Conservation (phyloP, 176 grass and related monocot species). For the Musa troglodytarum region DNA sequence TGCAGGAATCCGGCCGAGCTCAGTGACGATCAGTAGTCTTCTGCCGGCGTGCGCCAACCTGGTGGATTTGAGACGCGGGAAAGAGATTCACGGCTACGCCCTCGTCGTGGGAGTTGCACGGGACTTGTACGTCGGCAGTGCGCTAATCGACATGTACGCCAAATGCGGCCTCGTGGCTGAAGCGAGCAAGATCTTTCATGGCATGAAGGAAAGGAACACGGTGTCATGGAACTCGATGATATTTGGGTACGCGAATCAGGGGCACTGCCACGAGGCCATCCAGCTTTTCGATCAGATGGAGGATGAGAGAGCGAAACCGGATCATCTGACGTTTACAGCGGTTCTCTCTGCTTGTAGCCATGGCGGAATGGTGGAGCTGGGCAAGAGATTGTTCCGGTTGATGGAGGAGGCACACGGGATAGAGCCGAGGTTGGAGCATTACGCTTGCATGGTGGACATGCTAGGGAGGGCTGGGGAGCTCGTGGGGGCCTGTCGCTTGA, state of each 20-base stretch:
- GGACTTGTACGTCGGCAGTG: conserved; percentile 38
- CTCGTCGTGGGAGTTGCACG: conserved; percentile 23
- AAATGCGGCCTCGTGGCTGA: conserved; percentile 43
- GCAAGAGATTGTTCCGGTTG: conserved; percentile 28
- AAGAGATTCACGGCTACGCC: conserved; percentile 48
- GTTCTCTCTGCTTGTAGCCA: conserved; percentile 52
- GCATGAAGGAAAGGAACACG: conserved; percentile 35
- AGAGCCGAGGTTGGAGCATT: conserved; percentile 52
- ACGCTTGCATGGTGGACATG: conserved; percentile 61
- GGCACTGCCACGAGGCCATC: conserved; percentile 43
- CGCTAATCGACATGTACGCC: conserved; percentile 57
- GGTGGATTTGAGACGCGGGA: conserved; percentile 41
- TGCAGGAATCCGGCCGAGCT: conserved; percentile 27
- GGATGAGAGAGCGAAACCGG: conserved; percentile 2
- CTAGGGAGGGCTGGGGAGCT: conserved; percentile 44
- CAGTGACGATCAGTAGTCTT: conserved; percentile 42
- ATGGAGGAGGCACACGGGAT: conserved; percentile 38
- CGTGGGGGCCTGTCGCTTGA: conserved; percentile 34
- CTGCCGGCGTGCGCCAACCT: conserved; percentile 50
- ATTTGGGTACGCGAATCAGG: conserved; percentile 52
- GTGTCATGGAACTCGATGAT: conserved; percentile 74
- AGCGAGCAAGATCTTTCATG: conserved; percentile 34
- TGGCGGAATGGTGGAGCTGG: conserved; percentile 39
- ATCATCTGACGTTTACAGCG: conserved; percentile 58
- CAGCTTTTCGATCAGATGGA: conserved; percentile 37